These are phyloP conservation scores for Phytophthora pisi DNA, from an alignment of 352 stramenopile species.

Conservation along the genomic window DNA sequence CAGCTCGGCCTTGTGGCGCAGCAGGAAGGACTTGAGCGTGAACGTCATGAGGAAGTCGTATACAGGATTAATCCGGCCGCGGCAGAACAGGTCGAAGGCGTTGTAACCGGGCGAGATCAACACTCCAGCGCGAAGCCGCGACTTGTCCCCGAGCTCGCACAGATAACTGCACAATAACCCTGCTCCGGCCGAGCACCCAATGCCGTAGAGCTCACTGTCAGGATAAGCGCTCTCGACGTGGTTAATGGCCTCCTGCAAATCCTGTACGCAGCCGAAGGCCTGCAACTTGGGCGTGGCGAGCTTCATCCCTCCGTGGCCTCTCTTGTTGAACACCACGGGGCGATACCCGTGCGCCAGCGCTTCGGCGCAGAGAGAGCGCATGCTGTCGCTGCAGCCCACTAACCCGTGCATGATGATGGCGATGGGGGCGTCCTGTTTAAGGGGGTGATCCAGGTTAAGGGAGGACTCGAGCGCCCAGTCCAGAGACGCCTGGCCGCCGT, in stretches of 20 bases:
- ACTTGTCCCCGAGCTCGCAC: constrained; percentile 59
- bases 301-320: constrained; percentile 68
- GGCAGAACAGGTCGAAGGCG: constrained; percentile 73
- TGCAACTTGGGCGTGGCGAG: constrained; percentile 74
- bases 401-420: constrained; percentile 73
- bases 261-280: constrained; percentile 67
- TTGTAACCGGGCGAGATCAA: constrained; percentile 84
- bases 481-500: constrained; percentile 70
- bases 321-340: constrained; percentile 87
- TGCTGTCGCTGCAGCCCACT: constrained; percentile 66
- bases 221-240: constrained; percentile 59
- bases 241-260: constrained; percentile 60
- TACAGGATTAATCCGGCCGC: constrained; percentile 62
- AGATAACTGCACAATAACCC: constrained; percentile 77
- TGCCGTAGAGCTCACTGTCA: constrained; percentile 57
- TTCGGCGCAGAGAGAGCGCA: constrained; percentile 69
- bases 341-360: constrained; percentile 67
- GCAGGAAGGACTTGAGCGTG: constrained; percentile 71
- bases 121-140: constrained; percentile 58
- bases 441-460: constrained; percentile 11
- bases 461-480: constrained; percentile 67
- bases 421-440: constrained; percentile 50
- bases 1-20: constrained; percentile 54
- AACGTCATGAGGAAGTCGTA: constrained; percentile 86
- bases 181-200: constrained; percentile 78